Conservation (phyloP, 208 protist genomes). For the Wallacemonas rigidus region DNA sequence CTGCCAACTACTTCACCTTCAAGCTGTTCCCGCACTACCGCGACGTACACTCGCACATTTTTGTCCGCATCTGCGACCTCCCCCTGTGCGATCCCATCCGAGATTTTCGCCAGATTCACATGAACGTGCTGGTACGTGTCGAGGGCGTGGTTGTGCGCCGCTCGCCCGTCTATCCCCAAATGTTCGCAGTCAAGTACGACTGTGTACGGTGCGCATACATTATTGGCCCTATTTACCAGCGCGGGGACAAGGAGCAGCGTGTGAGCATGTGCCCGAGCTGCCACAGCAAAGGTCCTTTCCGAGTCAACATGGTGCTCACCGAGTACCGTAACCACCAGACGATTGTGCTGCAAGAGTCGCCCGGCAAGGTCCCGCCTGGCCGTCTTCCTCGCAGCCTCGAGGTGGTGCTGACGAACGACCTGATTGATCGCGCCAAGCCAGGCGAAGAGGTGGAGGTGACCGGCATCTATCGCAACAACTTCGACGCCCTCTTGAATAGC, state of each 20-base stretch:
- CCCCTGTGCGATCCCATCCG: conserved; percentile 97
- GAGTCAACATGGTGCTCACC: conserved; percentile 96
- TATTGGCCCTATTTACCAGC: conserved; percentile 93
- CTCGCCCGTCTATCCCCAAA: conserved; percentile 98
- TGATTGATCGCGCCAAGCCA: conserved; percentile 98
- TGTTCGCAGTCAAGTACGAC: conserved; percentile 97
- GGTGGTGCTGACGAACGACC: conserved; percentile 97
- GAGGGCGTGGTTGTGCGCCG: conserved; percentile 98
- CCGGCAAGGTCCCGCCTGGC: conserved; percentile 97
- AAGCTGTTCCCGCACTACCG: conserved; percentile 94
- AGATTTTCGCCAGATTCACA: conserved; percentile 97
- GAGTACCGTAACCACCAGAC: conserved; percentile 99
- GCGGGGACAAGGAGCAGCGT: conserved; percentile 84
- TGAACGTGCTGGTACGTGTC: conserved; percentile 98
- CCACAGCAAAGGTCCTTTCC: conserved; percentile 95
- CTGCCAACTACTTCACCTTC: conserved; percentile 92
- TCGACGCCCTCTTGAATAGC: conserved; percentile 97
- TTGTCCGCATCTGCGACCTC: conserved; percentile 97
- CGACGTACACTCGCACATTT: conserved; percentile 91
- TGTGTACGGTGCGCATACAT: conserved; percentile 95
- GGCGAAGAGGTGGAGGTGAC: conserved; percentile 98
- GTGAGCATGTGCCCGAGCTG: conserved; percentile 91
- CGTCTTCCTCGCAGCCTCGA: conserved; percentile 98
- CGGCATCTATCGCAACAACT: conserved; percentile 98
- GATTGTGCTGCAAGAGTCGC: conserved; percentile 98